These are phyloP conservation scores for Clarireedia monteithiana DNA, from an alignment of 2,329 filamentous ascomycete genomes.

Conservation along the genomic window DNA sequence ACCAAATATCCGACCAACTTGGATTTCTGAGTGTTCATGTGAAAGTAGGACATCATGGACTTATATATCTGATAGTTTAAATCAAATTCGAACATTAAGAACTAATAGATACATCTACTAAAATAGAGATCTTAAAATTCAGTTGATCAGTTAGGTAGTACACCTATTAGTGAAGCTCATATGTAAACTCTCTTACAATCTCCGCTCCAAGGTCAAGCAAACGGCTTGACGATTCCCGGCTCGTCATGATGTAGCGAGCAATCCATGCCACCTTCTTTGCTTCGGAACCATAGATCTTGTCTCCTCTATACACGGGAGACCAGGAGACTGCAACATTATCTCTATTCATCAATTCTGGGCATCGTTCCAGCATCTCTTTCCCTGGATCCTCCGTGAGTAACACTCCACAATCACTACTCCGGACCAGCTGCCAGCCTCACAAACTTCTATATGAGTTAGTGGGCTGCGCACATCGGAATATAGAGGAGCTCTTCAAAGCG, in stretches of 20 bases:
- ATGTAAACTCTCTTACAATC: background rate
- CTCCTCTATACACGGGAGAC: background rate
- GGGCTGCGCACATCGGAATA: too few relatives aligned
- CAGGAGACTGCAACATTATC: background rate
- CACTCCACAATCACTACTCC: background rate
- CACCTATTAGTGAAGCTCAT: background rate
- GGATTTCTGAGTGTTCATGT: too few relatives aligned
- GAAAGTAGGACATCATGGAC: too few relatives aligned
- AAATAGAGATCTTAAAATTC: too few relatives aligned
- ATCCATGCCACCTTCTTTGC: background rate
- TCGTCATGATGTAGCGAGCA: background rate
- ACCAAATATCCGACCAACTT: too few relatives aligned
- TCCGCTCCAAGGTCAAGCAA: background rate
- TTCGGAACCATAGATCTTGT: background rate
- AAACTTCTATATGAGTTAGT: too few relatives aligned
- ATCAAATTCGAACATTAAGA: too few relatives aligned
- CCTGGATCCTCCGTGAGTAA: background rate
- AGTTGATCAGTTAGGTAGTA: too few relatives aligned
- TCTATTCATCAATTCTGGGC: background rate
- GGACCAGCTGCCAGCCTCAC: too few relatives aligned
- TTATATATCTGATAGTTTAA: too few relatives aligned
- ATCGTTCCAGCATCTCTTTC: background rate
- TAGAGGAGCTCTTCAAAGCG: too few relatives aligned
- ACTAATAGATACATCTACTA: too few relatives aligned
- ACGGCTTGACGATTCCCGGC: background rate